Evolutionary conservation across 805 yeast genomes (phyloP).

Genomic region (Debaryomyces castellii): DNA sequence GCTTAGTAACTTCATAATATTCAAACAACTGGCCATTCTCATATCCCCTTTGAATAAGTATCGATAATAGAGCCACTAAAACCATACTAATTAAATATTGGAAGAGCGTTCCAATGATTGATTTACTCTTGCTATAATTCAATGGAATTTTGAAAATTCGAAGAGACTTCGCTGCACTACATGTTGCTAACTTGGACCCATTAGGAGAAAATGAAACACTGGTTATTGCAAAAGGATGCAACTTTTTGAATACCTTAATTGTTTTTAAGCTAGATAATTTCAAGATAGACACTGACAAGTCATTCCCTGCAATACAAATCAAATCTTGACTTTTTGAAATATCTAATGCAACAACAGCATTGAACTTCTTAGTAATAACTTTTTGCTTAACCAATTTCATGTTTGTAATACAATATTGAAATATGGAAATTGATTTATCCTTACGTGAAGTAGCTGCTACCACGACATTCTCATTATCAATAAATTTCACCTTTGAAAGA

Average conservation of each 20-base stretch:
- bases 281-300: constrained; percentile 62
- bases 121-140: constrained; percentile 41
- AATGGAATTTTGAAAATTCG: constrained; percentile 61
- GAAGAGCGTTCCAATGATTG: constrained; percentile 34
- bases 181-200: constrained; percentile 66
- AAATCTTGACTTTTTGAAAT: constrained; percentile 42
- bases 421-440: constrained; percentile 40
- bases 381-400: constrained; percentile 43
- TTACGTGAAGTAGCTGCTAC: constrained; percentile 30
- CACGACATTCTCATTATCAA: constrained; percentile 30
- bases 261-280: constrained; percentile 51
- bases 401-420: constrained; percentile 43
- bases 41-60: constrained; percentile 33
- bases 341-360: constrained; percentile 54
- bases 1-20: constrained; percentile 16
- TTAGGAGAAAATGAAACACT: constrained; percentile 66
- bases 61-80: constrained; percentile 28
- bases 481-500: constrained; percentile 45
- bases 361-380: constrained; percentile 46
- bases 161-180: constrained; percentile 75
- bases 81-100: constrained; percentile 33
- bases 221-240: constrained; percentile 80
- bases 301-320: constrained; percentile 61
- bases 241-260: constrained; percentile 51
- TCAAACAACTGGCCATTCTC: constrained; percentile 35